Evolutionary conservation across 2,329 filamentous ascomycete genomes (phyloP), one percentile per base, ranked within the genome.

Genomic region (Knufia petricola): DNA sequence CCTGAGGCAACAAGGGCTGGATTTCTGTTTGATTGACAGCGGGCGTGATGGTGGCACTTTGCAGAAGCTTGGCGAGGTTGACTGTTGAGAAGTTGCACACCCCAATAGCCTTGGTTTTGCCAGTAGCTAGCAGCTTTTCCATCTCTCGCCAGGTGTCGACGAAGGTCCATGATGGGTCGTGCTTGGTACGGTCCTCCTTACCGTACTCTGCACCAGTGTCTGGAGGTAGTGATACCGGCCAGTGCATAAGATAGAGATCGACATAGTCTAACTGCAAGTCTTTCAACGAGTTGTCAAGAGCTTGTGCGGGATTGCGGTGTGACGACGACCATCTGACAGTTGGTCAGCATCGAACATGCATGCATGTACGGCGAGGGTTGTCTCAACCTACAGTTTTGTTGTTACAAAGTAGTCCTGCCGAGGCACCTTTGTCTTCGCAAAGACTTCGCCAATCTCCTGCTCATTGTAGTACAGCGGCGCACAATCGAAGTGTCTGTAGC

Each of bases 241-340:
- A 86, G 65, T 85, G 81, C 61, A 87, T 84, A 50, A 85, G 70
- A 63, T 77, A 84, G 9, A 86, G 69, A 61, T 86, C 82, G 50
- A 86, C 69, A 61, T 85, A 85, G 50, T 81, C 80, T 32, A 81
- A 67, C 10, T 72, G 75, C 58, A 84, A 73, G 59, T 79, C 74
- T 60, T 79, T 73, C 46, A 84, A 69, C 34, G 76, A 72, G 53
- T 75, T 71, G 41, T 80, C 74, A 53, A 80, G 81, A 20, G 74
- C 81, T n/a, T n/a, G n/a, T n/a, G n/a, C n/a, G n/a, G n/a, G n/a
- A n/a, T n/a, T n/a, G n/a, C n/a, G n/a, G n/a, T n/a, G n/a, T n/a
- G n/a, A n/a, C n/a, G n/a, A n/a, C n/a, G n/a, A n/a, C n/a, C n/a
- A n/a, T n/a, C n/a, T n/a, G n/a, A n/a, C n/a, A n/a, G n/a, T n/a